Percentiles rank a stretch among this genome's conserved stretches.
Conservation (phyloP, 176 grass and related monocot genomes). For the Ananas comosus region DNA sequence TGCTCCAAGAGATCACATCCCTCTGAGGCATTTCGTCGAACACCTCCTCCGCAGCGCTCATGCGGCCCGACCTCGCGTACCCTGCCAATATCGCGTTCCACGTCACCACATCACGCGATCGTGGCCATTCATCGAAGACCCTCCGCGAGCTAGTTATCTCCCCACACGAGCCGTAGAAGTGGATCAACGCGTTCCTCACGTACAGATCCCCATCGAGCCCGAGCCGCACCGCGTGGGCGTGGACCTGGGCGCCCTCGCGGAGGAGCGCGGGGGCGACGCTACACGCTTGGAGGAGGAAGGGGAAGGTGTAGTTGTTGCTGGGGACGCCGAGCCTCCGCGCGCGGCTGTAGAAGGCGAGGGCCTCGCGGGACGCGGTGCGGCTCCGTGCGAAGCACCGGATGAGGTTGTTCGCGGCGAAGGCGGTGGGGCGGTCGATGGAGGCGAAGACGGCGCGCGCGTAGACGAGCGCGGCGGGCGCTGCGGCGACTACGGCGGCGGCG, state of each 20-base stretch:
- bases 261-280: background rate
- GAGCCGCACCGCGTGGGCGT: constrained; percentile 40
- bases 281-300: constrained; percentile 30
- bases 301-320: constrained; percentile 43
- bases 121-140: constrained; percentile 45
- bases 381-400: constrained; percentile 38
- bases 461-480: background rate
- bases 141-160: constrained; percentile 25
- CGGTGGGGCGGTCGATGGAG: constrained; percentile 23
- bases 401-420: constrained; percentile 58
- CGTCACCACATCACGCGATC: constrained; percentile 35
- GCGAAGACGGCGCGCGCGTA: constrained; percentile 30
- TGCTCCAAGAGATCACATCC: constrained; percentile 60
- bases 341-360: constrained; percentile 41
- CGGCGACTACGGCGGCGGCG: constrained; percentile 9
- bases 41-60: constrained; percentile 14
- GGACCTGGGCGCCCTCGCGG: constrained; percentile 42
- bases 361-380: constrained; percentile 16
- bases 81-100: constrained; percentile 53
- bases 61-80: constrained; percentile 29
- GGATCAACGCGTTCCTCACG: constrained; percentile 49
- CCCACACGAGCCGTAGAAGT: constrained; percentile 48
- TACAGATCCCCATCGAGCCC: constrained; percentile 44
- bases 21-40: constrained; percentile 44
- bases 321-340: constrained; percentile 36